A percentile compares a stretch with the other conserved stretches of the same genome.
Conservation (phyloP, 2,329 filamentous ascomycete species). For the Neofusicoccum sp. region DNA sequence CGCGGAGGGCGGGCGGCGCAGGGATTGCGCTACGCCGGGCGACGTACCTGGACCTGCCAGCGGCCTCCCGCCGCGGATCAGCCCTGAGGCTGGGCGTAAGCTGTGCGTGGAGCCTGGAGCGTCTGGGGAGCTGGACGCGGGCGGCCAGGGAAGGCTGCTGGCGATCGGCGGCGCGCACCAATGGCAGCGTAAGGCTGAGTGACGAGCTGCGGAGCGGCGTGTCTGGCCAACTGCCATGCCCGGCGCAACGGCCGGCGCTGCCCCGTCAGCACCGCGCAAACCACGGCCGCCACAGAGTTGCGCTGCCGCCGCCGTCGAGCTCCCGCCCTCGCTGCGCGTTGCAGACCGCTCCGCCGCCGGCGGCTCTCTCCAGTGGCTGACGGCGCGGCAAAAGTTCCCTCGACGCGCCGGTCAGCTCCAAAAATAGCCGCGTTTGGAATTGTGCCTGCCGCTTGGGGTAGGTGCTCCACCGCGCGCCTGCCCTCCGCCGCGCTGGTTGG, state of each 20-base stretch:
- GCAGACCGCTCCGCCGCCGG: too few species aligned
- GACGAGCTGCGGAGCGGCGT: not conserved
- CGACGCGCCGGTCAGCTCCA: not conserved
- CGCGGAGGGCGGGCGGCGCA: too few species aligned
- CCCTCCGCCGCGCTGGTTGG: not conserved
- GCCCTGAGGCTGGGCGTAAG: conserved; percentile 5
- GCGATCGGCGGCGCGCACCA: not conserved
- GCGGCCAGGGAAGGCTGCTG: not conserved
- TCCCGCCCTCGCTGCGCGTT: too few species aligned
- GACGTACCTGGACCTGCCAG: conserved; percentile 8
- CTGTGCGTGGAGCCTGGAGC: not conserved
- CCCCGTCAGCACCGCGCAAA: not conserved
- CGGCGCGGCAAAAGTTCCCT: not conserved
- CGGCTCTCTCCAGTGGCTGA: not conserved
- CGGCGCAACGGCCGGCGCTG: not conserved
- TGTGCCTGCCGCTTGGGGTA: not conserved
- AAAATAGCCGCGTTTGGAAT: conserved; percentile 6
- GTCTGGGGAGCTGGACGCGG: conserved; percentile 1
- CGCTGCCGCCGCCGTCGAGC: too few species aligned
- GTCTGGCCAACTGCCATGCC: not conserved
- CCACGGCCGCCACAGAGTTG: too few species aligned
- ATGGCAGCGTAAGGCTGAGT: conserved; percentile 12
- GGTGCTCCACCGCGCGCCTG: not conserved
- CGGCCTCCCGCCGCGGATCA: not conserved
- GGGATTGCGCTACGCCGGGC: not conserved